Percentiles rank a stretch among this genome's conserved stretches.
Conservation (phyloP, 2,329 filamentous ascomycete species). For the Fusarium papillatum region DNA sequence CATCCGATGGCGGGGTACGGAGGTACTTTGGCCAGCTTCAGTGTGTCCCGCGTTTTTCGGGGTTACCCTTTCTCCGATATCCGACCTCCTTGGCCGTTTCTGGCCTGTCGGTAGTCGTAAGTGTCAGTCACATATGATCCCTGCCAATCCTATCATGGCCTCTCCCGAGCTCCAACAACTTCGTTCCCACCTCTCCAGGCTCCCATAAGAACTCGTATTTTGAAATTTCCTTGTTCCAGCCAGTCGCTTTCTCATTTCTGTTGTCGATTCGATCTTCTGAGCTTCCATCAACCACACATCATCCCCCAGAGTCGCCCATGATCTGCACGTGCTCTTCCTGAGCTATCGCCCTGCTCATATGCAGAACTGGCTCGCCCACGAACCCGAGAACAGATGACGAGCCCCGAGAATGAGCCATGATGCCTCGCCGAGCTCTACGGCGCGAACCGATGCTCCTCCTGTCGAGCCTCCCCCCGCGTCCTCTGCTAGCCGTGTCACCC, state of each 20-base stretch:
- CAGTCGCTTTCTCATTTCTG: conserved; percentile 7
- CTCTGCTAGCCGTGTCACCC: conserved; percentile 35
- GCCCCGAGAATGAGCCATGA: conserved; percentile 66
- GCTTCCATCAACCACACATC: background rate
- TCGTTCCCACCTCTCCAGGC: conserved; percentile 17
- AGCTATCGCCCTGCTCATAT: conserved; percentile 47
- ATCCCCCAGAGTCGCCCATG: conserved; percentile 38
- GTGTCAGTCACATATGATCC: conserved; percentile 31
- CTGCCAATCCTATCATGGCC: conserved; percentile 43
- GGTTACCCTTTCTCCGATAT: conserved; percentile 28
- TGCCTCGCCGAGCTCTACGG: conserved; percentile 57
- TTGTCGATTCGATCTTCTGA: background rate
- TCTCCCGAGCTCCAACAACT: conserved; percentile 32
- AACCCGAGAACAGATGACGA: conserved; percentile 48
- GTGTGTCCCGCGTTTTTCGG: conserved; percentile 20
- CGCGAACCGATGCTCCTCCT: conserved; percentile 45
- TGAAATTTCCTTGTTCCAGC: conserved; percentile 19
- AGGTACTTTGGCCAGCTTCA: conserved; percentile 26
- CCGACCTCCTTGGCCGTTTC: background rate
- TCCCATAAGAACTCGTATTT: conserved; percentile 17
- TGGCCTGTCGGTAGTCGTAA: conserved; percentile 16
- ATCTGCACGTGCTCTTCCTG: conserved; percentile 40
- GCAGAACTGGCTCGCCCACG: conserved; percentile 45
- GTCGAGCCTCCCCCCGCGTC: conserved; percentile 21
- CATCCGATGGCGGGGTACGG: conserved; percentile 43